Evolutionary conservation across 306 rosid species (phyloP).

Genomic region (Acmispon strigosus): DNA sequence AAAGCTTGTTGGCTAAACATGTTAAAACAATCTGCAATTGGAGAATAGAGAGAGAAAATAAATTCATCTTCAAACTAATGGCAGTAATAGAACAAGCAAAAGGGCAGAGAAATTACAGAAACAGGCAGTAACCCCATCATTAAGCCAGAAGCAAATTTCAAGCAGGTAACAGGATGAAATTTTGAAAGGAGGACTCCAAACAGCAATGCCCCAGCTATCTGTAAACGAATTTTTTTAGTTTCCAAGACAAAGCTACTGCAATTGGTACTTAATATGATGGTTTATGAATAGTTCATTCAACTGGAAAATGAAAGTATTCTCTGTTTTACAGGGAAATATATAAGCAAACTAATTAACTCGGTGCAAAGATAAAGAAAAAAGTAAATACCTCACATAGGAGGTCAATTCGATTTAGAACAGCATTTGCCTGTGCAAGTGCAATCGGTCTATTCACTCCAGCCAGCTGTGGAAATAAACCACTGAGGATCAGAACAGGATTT

Average conservation of each 20-base stretch:
- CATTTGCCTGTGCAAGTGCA: constrained; percentile 93
- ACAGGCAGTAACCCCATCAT: constrained; percentile 76
- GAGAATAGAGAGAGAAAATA: constrained; percentile 9
- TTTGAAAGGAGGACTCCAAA: constrained; percentile 82
- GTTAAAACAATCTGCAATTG: constrained; percentile 59
- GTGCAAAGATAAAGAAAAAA: background rate
- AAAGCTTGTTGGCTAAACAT: constrained; percentile 76
- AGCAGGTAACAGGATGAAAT: constrained; percentile 79
- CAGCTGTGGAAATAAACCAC: constrained; percentile 46
- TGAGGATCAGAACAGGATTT: constrained; percentile 7
- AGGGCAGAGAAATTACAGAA: constrained; percentile 44
- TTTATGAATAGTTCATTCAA: background rate
- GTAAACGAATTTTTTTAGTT: constrained; percentile 24
- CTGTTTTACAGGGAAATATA: background rate
- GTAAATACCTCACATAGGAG: constrained; percentile 82
- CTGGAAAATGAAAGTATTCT: background rate
- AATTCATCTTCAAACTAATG: constrained; percentile 8
- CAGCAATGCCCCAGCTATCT: constrained; percentile 85
- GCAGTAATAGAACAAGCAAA: constrained; percentile 26
- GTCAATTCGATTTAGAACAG: constrained; percentile 82
- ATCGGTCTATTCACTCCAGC: constrained; percentile 93
- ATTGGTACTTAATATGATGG: background rate
- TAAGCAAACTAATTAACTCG: background rate
- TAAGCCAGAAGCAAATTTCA: constrained; percentile 69
- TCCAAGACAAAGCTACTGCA: background rate